These are phyloP conservation scores for Cryptosporidium sp. DNA, from an alignment of 169 alveolate species.

Conservation along the genomic window DNA sequence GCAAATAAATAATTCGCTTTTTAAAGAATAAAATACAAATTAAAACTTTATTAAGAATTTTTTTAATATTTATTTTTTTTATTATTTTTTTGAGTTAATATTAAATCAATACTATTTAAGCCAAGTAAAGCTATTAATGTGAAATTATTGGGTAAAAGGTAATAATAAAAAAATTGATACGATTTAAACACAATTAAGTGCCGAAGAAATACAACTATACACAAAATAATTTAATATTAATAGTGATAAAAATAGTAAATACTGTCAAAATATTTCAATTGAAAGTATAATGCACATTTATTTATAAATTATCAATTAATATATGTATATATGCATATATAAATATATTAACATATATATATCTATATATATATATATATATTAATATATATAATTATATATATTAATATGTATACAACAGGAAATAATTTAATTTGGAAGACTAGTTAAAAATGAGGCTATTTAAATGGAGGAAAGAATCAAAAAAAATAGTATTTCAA, in stretches of 20 bases:
- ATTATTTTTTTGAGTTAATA: too few relatives aligned
- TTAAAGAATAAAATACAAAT: background rate
- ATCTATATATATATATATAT: background rate
- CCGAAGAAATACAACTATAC: background rate
- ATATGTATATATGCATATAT: too few relatives aligned
- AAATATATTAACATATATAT: too few relatives aligned
- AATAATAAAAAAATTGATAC: too few relatives aligned
- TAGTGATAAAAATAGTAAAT: too few relatives aligned
- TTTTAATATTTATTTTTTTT: too few relatives aligned
- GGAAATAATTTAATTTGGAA: background rate
- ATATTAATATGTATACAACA: background rate
- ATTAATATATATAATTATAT: background rate
- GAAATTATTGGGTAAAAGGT: too few relatives aligned
- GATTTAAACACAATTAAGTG: background rate
- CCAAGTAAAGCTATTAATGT: background rate
- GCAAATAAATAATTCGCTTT: background rate
- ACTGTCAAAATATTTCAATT: background rate
- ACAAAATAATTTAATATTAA: too few relatives aligned
- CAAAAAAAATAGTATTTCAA: slow-evolving; percentile 14
- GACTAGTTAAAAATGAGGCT: background rate
- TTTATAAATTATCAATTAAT: too few relatives aligned
- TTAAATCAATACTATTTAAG: too few relatives aligned
- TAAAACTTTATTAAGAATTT: background rate
- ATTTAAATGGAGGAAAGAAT: slow-evolving; percentile 10
- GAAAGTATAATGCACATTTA: background rate